phyloP scores from a whole-genome alignment of 2,329 filamentous ascomycete genomes.

The Fusarium proliferatum region DNA sequence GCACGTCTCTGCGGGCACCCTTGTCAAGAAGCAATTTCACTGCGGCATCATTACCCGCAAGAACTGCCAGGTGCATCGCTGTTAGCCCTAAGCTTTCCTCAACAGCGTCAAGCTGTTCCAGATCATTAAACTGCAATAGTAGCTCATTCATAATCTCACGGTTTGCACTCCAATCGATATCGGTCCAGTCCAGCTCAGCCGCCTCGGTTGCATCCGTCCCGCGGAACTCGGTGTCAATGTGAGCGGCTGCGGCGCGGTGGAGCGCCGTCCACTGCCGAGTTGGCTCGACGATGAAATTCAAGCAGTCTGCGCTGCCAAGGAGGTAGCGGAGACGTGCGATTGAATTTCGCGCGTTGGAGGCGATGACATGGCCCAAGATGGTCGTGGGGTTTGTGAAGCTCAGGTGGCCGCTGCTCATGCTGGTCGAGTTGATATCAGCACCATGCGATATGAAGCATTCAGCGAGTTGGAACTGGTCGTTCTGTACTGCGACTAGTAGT shows the following conservation, averaged over 20 bases:
- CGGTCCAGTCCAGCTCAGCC: background rate
- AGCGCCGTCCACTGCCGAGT: background rate
- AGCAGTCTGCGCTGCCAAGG: background rate
- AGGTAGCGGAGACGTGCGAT: background rate
- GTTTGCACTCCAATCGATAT: background rate
- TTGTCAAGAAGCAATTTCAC: background rate
- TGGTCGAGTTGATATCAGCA: background rate
- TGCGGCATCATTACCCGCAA: background rate
- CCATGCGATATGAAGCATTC: background rate
- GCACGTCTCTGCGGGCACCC: background rate
- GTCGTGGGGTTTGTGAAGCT: background rate
- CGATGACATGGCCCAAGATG: background rate
- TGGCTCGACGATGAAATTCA: background rate
- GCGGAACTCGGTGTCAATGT: background rate
- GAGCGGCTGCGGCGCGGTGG: background rate
- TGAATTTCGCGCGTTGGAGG: background rate
- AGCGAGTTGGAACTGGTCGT: fast-evolving
- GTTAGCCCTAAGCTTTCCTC: background rate
- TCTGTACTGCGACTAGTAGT: background rate
- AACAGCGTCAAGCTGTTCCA: background rate
- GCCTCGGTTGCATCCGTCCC: background rate
- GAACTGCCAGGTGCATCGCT: background rate
- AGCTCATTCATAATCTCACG: background rate
- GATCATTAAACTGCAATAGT: fast-evolving
- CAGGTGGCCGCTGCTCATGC: background rate